Conservation (phyloP, 129 eudicot species). For the Lactuca saligna region DNA sequence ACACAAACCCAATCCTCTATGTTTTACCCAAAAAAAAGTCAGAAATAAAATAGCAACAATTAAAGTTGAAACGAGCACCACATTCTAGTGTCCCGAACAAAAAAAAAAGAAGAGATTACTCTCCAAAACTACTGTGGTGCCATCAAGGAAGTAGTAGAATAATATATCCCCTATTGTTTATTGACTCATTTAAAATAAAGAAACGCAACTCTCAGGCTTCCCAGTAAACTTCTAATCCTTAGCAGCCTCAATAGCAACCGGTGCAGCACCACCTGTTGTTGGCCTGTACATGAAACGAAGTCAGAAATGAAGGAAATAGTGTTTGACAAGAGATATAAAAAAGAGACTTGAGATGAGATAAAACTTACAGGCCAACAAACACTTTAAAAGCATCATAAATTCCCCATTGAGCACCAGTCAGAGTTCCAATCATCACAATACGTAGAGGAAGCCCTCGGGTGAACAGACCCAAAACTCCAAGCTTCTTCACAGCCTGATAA, state of each 20-base stretch:
- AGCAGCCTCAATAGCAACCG: slow-evolving; percentile 47
- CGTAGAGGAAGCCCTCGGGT: slow-evolving; percentile 97
- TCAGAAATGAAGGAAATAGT: neutral
- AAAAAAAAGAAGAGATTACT: slow-evolving; percentile 20
- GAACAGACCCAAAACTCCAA: slow-evolving; percentile 81
- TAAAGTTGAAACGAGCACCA: slow-evolving; percentile 22
- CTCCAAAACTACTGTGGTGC: slow-evolving; percentile 25
- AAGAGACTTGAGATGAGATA: neutral
- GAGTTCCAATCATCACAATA: slow-evolving; percentile 98
- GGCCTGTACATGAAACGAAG: slow-evolving; percentile 52
- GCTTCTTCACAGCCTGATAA: slow-evolving; percentile 84
- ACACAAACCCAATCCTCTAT: slow-evolving; percentile 22
- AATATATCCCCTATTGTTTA: slow-evolving; percentile 11
- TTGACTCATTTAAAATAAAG: slow-evolving; percentile 24
- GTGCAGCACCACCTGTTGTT: slow-evolving; percentile 92
- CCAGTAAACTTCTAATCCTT: slow-evolving; percentile 37
- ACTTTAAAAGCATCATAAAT: slow-evolving; percentile 95
- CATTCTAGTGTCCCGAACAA: slow-evolving; percentile 6
- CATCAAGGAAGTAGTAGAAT: too few relatives aligned
- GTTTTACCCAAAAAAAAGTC: slow-evolving; percentile 15
- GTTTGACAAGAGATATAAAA: neutral
- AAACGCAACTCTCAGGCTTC: slow-evolving; percentile 13
- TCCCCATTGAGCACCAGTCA: slow-evolving; percentile 99
- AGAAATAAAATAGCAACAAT: slow-evolving; percentile 3
- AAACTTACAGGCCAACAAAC: slow-evolving; percentile 94